Conservation (phyloP, 2,329 filamentous ascomycete species). For the Dactylellina haptotyla region DNA sequence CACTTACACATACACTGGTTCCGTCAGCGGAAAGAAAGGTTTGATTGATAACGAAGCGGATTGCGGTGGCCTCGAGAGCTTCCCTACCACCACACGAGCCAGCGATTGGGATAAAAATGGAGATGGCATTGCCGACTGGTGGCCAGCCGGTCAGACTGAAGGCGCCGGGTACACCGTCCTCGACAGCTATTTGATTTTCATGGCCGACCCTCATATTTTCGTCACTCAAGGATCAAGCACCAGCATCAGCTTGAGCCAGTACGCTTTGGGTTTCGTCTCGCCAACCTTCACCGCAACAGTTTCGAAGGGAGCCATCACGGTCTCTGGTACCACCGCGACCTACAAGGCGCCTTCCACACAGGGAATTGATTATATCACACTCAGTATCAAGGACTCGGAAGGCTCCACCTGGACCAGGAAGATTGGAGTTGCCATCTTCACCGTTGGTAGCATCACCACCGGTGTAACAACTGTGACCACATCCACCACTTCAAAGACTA, state of each 20-base stretch:
- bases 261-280: constrained; percentile 57
- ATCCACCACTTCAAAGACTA: not conserved
- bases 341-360: constrained; percentile 51
- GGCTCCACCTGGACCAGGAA: constrained; percentile 55
- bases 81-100: constrained; percentile 57
- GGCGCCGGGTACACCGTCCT: constrained; percentile 59
- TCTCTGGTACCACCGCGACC: constrained; percentile 40
- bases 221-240: constrained; percentile 57
- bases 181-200: constrained; percentile 61
- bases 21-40: constrained; percentile 58
- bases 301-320: constrained; percentile 52
- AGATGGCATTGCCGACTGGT: constrained; percentile 61
- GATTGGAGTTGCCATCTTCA: constrained; percentile 52
- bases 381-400: constrained; percentile 54
- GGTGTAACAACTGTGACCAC: not conserved
- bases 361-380: constrained; percentile 53
- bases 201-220: constrained; percentile 60
- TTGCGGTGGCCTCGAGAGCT: constrained; percentile 60
- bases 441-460: constrained; percentile 10
- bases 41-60: constrained; percentile 60
- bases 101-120: constrained; percentile 60
- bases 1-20: constrained; percentile 59
- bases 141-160: constrained; percentile 59
- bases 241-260: constrained; percentile 57
- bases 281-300: constrained; percentile 51